Conservation (phyloP, 768 basidiomycete species). For the Kwoniella sp. region DNA sequence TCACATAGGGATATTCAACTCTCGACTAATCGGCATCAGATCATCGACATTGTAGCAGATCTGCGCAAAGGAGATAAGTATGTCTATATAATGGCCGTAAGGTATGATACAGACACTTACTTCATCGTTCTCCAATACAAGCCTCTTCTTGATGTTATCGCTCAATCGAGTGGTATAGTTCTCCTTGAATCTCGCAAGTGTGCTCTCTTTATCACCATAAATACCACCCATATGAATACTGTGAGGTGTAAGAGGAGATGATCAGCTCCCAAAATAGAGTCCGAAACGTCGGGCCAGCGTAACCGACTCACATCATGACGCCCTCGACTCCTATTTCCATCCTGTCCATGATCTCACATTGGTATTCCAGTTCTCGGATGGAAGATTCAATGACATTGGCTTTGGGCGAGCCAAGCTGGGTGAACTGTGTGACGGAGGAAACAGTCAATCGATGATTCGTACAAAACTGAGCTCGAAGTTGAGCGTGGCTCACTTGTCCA, state of each 20-base stretch:
- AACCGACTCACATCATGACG: slow-evolving; percentile 69
- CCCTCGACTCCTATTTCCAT: slow-evolving; percentile 77
- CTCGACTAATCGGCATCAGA: slow-evolving; percentile 80
- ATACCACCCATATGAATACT: slow-evolving; percentile 69
- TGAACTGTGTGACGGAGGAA: slow-evolving; percentile 54
- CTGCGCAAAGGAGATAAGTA: slow-evolving; percentile 53
- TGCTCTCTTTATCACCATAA: slow-evolving; percentile 74
- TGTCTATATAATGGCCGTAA: background rate
- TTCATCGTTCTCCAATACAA: slow-evolving; percentile 95
- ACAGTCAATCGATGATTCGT: background rate
- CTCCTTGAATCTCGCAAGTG: slow-evolving; percentile 71
- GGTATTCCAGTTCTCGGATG: slow-evolving; percentile 79
- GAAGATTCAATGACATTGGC: slow-evolving; percentile 73
- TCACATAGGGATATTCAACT: slow-evolving; percentile 70
- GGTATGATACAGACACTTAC: slow-evolving; percentile 57
- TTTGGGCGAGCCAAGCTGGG: slow-evolving; percentile 72
- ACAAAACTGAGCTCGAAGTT: background rate
- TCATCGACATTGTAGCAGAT: slow-evolving; percentile 90
- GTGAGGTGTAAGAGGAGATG: background rate
- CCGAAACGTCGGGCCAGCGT: background rate
- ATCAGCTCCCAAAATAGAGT: too few relatives aligned
- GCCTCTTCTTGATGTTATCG: slow-evolving; percentile 66
- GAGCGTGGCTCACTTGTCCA: slow-evolving; percentile 67
- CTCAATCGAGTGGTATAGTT: slow-evolving; percentile 67
- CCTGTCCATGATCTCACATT: slow-evolving; percentile 80